Evolutionary conservation across 192 early-diverging fungal genomes (phyloP).

Genomic region (Phycomyces blakesleeanus): DNA sequence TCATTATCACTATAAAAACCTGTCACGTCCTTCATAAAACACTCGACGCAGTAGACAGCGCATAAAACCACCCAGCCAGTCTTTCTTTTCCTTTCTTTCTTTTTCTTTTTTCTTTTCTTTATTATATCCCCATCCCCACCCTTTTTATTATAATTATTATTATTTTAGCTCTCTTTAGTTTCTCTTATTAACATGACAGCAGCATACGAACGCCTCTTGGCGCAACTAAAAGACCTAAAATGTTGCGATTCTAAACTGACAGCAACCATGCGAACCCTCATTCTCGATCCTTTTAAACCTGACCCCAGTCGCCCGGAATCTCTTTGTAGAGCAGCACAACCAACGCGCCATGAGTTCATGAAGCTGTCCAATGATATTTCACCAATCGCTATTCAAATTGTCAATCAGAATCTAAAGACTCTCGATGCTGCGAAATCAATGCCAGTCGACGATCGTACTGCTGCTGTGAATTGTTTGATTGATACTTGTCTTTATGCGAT

Average conservation of each 20-base stretch:
- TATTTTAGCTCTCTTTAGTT: background rate
- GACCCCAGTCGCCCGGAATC: background rate
- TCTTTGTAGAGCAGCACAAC: background rate
- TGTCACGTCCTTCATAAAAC: no score
- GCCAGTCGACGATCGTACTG: conserved; percentile 1
- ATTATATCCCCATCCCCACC: background rate
- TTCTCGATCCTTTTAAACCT: background rate
- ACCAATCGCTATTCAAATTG: conserved; percentile 22
- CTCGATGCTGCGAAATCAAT: conserved; percentile 10
- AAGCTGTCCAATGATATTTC: conserved; percentile 3
- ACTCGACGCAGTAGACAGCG: no score
- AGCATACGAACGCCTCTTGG: background rate
- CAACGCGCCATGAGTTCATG: conserved; percentile 3
- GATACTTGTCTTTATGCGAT: conserved; percentile 35
- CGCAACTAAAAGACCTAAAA: background rate
- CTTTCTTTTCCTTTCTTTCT: no score
- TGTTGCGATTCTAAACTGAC: background rate
- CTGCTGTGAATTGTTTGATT: conserved; percentile 21
- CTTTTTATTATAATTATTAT: no score
- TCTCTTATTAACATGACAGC: background rate
- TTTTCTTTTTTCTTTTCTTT: no score
- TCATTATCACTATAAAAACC: no score
- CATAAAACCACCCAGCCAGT: no score
- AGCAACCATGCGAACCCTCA: background rate
- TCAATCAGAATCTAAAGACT: conserved; percentile 27